Base-by-base conservation (phyloP, 2,329 filamentous ascomycete species). In the Alternaria postmessia region DNA sequence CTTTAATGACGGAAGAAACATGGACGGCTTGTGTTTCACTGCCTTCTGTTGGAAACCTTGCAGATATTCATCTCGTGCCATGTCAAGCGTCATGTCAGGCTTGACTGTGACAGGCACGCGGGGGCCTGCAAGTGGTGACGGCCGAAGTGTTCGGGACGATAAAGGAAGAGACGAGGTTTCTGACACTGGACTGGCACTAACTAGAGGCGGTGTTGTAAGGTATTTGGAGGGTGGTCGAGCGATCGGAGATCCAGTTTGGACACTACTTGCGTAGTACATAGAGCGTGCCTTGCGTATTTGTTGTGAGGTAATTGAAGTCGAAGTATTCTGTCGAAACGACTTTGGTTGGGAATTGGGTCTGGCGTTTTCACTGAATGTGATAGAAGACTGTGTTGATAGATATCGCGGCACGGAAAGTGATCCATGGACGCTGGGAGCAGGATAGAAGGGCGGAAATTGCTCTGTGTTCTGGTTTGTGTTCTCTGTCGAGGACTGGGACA, bases 1-100 rank as follows among this genome's bases (percentile, higher is more conserved):
- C 62, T 78, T 80, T 69, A 83, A 81, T 1, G 81, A 77, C 5
- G 75, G 77, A 7, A 82, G 63, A 41, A 82, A 79, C 54, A 82
- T 71, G 1, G 81, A 83, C 16, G 78, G 79, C 20, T 79, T 78
- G 48, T 81, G 76, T 49, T 78, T 77, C 16, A 81, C 58, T 36
- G 78, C 75, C 24, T 75, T 75, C 43, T 80, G 74, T 42, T 81
- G 78, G 24, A 81, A 79, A 24, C 74, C 73, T 54, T 81, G 79
- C 3, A 83, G 61, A 56, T 75, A 77, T 24, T 71, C 77, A 60
- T 82, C 81, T 47, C 81, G 72, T 24, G 76, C 79, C 12, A 69
- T 63, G 20, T 76, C 65, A 16, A 78, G 55, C 1, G 73, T 66
- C 16, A 76, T 71, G 16, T 73, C 61, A 0, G 59, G 63, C 7